Evolutionary conservation across 2,329 filamentous ascomycete genomes (phyloP).

Genomic region (Alternaria panax): DNA sequence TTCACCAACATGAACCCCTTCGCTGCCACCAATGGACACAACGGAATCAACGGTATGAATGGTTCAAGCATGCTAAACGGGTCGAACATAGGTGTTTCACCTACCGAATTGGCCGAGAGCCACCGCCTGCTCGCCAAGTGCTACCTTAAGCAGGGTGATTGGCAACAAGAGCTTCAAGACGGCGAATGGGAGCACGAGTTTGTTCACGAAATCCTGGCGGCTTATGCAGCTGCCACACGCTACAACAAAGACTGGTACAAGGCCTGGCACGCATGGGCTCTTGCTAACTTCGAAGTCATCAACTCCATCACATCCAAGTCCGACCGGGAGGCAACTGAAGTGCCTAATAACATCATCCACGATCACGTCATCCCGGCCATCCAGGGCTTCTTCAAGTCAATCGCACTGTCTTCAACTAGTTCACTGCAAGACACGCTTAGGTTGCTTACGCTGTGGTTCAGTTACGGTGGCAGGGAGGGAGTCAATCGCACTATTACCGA

Average conservation of each 20-base stretch:
- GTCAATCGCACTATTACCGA: slow-evolving; percentile 89
- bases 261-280: slow-evolving; percentile 98
- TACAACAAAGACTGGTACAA: slow-evolving; percentile 98
- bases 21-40: slow-evolving; percentile 57
- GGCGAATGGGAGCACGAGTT: slow-evolving; percentile 88
- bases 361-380: slow-evolving; percentile 95
- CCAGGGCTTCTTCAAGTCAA: slow-evolving; percentile 96
- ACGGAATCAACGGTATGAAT: slow-evolving; percentile 56
- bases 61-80: slow-evolving; percentile 43
- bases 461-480: slow-evolving; percentile 85
- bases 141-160: slow-evolving; percentile 95
- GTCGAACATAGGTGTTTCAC: slow-evolving; percentile 34
- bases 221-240: slow-evolving; percentile 89
- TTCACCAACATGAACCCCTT: slow-evolving; percentile 47
- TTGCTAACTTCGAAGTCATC: slow-evolving; percentile 98
- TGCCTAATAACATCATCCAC: slow-evolving; percentile 73
- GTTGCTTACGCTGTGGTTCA: slow-evolving; percentile 94
- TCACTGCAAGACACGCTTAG: slow-evolving; percentile 95
- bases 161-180: slow-evolving; percentile 85
- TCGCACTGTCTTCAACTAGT: slow-evolving; percentile 87
- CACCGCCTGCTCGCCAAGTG: slow-evolving; percentile 86
- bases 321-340: slow-evolving; percentile 64
- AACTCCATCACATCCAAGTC: slow-evolving; percentile 75
- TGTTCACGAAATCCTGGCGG: slow-evolving; percentile 86
- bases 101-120: slow-evolving; percentile 60